Evolutionary conservation across 1,139 yeast genomes (phyloP).

Genomic region (Diutina rugosa): DNA sequence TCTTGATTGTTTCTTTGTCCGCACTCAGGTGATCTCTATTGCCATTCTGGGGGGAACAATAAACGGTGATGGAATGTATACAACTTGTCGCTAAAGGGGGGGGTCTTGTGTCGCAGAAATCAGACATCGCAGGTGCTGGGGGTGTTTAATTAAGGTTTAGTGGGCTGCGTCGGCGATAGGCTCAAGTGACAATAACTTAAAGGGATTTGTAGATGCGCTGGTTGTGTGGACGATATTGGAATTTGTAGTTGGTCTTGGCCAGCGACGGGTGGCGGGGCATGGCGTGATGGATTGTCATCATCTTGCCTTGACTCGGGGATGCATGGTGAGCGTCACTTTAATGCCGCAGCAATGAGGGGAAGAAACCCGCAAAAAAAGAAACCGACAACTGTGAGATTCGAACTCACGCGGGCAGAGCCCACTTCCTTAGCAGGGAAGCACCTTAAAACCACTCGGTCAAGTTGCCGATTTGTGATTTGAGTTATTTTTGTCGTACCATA

Average conservation of each 20-base stretch:
- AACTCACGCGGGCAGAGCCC: slow-evolving; percentile 3
- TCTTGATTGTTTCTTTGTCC: too few species aligned
- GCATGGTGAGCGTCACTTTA: too few species aligned
- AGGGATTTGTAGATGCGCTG: background rate
- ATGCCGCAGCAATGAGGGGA: background rate
- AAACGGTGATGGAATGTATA: background rate
- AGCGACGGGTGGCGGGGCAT: too few species aligned
- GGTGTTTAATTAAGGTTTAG: background rate
- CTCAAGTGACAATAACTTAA: background rate
- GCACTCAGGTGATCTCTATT: background rate
- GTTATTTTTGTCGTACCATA: too few species aligned
- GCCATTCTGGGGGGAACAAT: background rate
- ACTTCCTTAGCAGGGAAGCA: slow-evolving; percentile 2
- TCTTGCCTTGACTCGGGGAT: background rate
- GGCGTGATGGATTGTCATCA: background rate
- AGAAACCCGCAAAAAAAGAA: background rate
- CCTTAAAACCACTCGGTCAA: slow-evolving; percentile 2
- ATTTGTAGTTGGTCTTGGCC: too few species aligned
- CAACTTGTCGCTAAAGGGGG: background rate
- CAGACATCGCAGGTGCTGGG: too few species aligned
- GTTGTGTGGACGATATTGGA: background rate
- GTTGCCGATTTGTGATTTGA: background rate
- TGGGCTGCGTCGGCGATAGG: background rate
- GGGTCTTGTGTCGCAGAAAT: background rate
- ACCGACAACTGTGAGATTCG: slow-evolving; percentile 1